Conservation (phyloP, 164 flowering plant species). For the Macadamia integrifolia region DNA sequence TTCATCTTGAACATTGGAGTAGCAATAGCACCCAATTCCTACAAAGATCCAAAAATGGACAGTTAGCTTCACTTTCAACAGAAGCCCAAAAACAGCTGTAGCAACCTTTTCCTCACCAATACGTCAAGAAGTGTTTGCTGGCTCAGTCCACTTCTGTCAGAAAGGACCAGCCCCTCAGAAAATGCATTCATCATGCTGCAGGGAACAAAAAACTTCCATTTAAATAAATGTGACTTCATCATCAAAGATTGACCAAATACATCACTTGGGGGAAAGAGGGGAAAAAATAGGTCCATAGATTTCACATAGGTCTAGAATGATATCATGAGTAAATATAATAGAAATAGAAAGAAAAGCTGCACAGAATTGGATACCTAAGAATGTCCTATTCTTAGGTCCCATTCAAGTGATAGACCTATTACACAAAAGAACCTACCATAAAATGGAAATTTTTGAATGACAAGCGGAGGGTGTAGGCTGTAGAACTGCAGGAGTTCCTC, state of each 20-base stretch:
- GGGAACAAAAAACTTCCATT: not conserved
- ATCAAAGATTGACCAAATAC: not conserved
- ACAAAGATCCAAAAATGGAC: constrained; percentile 10
- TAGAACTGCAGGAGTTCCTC: not conserved
- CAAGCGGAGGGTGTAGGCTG: not conserved
- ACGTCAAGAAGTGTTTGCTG: constrained; percentile 75
- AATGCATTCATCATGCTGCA: constrained; percentile 95
- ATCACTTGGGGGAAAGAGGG: not conserved
- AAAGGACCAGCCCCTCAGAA: constrained; percentile 85
- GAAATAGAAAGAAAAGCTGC: not conserved
- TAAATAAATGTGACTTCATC: not conserved
- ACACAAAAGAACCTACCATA: not conserved
- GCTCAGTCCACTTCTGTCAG: constrained; percentile 70
- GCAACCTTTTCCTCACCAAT: constrained; percentile 51
- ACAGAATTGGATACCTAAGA: not conserved
- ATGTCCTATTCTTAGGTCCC: not conserved
- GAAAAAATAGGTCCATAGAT: not conserved
- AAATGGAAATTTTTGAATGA: not conserved
- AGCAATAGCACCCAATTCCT: constrained; percentile 83
- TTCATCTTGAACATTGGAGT: constrained; percentile 84
- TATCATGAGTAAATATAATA: no score
- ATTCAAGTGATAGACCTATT: not conserved
- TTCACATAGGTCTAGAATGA: no score
- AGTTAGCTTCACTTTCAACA: not conserved
- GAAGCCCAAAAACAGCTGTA: not conserved